These are phyloP conservation scores for Phyllosticta citriasiana DNA, from an alignment of 2,329 filamentous ascomycete species.

Conservation along the genomic window DNA sequence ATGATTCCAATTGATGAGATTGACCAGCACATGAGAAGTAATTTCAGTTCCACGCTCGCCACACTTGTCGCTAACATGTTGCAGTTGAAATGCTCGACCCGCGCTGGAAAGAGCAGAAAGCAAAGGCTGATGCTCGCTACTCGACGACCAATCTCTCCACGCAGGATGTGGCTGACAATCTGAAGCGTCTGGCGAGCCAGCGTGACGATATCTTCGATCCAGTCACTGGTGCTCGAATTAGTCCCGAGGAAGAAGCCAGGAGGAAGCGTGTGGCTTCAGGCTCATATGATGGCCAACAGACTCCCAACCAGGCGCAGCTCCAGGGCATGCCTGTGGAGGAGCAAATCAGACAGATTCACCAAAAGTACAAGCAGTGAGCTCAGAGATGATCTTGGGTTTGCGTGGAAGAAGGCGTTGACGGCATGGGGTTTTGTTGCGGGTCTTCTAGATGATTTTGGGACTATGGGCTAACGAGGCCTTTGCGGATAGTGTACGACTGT, in stretches of 20 bases:
- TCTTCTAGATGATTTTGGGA: neutral
- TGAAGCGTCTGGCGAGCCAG: conserved; percentile 88
- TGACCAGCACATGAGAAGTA: conserved; percentile 84
- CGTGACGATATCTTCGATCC: conserved; percentile 78
- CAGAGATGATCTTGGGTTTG: neutral
- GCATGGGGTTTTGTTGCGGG: neutral
- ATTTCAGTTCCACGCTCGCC: conserved; percentile 17
- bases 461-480: neutral
- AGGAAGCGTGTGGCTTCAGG: conserved; percentile 58
- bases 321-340: conserved; percentile 62
- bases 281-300: conserved; percentile 55
- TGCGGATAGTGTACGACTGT: neutral
- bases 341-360: conserved; percentile 63
- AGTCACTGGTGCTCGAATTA: conserved; percentile 55
- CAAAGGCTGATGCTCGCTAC: conserved; percentile 75
- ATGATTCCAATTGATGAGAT: conserved; percentile 79
- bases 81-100: conserved; percentile 80
- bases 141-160: conserved; percentile 80
- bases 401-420: neutral
- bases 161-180: conserved; percentile 80
- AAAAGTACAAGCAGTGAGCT: conserved; percentile 34
- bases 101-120: conserved; percentile 90
- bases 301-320: conserved; percentile 45
- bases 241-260: conserved; percentile 63
- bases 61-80: conserved; percentile 16